These are phyloP conservation scores for Kuraishia cidri DNA, from an alignment of 805 yeast species.

Conservation along the genomic window DNA sequence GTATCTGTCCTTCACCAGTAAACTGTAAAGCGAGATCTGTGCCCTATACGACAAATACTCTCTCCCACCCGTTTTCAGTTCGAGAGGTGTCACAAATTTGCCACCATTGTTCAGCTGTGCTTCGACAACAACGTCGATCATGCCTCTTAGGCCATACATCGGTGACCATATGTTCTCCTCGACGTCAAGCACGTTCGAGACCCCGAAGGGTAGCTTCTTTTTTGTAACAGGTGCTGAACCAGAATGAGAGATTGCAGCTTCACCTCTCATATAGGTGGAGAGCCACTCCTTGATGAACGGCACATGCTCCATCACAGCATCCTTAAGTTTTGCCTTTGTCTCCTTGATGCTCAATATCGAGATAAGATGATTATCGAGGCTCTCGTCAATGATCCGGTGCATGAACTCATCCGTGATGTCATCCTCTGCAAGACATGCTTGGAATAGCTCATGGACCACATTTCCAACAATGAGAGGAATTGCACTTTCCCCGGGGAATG, in stretches of 20 bases:
- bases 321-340: constrained; percentile 31
- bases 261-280: constrained; percentile 28
- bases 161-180: constrained; percentile 95
- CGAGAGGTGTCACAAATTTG: constrained; percentile 67
- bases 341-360: constrained; percentile 50
- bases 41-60: constrained; percentile 68
- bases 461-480: constrained; percentile 73
- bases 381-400: constrained; percentile 18
- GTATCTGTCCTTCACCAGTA: constrained; percentile 74
- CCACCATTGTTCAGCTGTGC: constrained; percentile 35
- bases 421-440: constrained; percentile 35
- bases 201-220: constrained; percentile 34
- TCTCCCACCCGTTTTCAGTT: constrained; percentile 76
- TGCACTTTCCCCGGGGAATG: constrained; percentile 55
- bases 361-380: constrained; percentile 13
- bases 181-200: constrained; percentile 63
- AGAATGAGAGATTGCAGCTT: constrained; percentile 5
- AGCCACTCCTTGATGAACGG: constrained; percentile 48
- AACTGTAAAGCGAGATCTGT: constrained; percentile 75
- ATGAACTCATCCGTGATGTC: constrained; percentile 29
- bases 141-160: constrained; percentile 79
- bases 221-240: too few species aligned
- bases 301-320: constrained; percentile 35
- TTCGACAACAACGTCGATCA: constrained; percentile 80
- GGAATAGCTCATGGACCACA: constrained; percentile 73